Evolutionary conservation across 495 filamentous ascomycete species (phyloP).

Genomic region (Aspergillus cavernicola): DNA sequence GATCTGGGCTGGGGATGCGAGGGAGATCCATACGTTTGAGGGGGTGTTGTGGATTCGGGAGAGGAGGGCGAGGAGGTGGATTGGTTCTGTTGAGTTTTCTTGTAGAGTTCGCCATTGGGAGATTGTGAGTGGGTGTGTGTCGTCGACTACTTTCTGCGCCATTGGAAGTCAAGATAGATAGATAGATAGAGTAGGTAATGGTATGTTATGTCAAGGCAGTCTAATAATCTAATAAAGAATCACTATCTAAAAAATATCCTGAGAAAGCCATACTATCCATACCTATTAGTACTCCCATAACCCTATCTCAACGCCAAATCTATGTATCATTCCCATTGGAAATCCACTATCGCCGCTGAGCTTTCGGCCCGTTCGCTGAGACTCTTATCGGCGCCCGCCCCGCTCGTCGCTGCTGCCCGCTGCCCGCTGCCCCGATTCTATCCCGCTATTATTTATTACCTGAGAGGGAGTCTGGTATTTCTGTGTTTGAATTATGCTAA

Average conservation of each 20-base stretch:
- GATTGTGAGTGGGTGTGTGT: neutral
- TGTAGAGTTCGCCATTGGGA: constrained; percentile 13
- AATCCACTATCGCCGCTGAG: neutral
- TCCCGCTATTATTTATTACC: neutral
- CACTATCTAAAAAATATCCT: neutral
- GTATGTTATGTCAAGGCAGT: neutral
- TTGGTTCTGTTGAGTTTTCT: constrained; percentile 2
- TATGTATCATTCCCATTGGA: neutral
- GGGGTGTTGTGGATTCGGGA: neutral
- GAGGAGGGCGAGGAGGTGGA: constrained; percentile 8
- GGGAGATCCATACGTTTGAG: constrained; percentile 17
- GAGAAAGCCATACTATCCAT: neutral
- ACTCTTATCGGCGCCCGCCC: neutral
- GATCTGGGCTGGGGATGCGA: constrained; percentile 14
- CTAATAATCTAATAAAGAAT: too few relatives aligned
- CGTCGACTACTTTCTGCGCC: neutral
- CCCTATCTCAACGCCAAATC: neutral
- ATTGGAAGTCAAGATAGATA: neutral
- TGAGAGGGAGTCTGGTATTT: too few relatives aligned
- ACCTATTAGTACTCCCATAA: neutral
- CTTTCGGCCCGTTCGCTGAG: neutral
- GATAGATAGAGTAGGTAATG: neutral
- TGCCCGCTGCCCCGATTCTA: neutral
- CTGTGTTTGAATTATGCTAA: too few relatives aligned
- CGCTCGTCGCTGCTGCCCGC: too few relatives aligned